phyloP scores from a whole-genome alignment of 495 filamentous ascomycete genomes.

The Neurospora terricola region DNA sequence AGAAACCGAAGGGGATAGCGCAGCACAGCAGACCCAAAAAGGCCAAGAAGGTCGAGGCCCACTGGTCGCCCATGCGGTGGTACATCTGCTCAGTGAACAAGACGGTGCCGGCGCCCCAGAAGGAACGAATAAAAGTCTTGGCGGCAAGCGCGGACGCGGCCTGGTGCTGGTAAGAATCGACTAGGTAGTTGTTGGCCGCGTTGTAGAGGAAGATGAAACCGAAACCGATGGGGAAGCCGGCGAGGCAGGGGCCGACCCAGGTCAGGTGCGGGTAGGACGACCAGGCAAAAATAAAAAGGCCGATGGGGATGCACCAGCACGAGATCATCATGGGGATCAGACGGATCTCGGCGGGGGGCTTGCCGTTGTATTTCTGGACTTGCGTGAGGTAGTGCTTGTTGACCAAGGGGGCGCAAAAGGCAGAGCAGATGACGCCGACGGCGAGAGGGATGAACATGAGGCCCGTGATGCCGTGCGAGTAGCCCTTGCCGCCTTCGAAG shows the following conservation, averaged over 20 bases:
- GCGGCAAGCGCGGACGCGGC: slow-evolving; percentile 80
- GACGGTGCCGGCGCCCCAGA: slow-evolving; percentile 68
- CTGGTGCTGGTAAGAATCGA: slow-evolving; percentile 77
- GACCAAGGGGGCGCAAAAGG: slow-evolving; percentile 56
- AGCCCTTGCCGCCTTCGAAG: slow-evolving; percentile 66
- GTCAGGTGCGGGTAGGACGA: slow-evolving; percentile 53
- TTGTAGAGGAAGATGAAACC: slow-evolving; percentile 85
- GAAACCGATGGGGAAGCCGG: slow-evolving; percentile 69
- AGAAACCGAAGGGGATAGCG: slow-evolving; percentile 68
- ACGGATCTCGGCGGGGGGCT: slow-evolving; percentile 64
- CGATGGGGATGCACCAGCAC: slow-evolving; percentile 70
- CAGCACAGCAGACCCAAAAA: slow-evolving; percentile 67
- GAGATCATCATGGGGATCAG: slow-evolving; percentile 78
- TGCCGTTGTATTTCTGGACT: slow-evolving; percentile 47
- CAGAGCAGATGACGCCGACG: slow-evolving; percentile 53
- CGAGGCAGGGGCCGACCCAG: slow-evolving; percentile 65
- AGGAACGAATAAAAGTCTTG: slow-evolving; percentile 68
- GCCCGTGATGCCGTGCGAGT: slow-evolving; percentile 58
- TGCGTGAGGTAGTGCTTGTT: slow-evolving; percentile 68
- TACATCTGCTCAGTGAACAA: slow-evolving; percentile 82
- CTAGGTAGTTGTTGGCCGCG: slow-evolving; percentile 70
- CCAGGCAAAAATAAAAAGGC: slow-evolving; percentile 81
- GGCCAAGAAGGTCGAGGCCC: slow-evolving; percentile 61
- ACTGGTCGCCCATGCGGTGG: slow-evolving; percentile 57
- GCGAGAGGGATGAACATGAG: slow-evolving; percentile 75